Evolutionary conservation across 305 asterid species (phyloP).

Genomic region (Plantago coronopus): DNA sequence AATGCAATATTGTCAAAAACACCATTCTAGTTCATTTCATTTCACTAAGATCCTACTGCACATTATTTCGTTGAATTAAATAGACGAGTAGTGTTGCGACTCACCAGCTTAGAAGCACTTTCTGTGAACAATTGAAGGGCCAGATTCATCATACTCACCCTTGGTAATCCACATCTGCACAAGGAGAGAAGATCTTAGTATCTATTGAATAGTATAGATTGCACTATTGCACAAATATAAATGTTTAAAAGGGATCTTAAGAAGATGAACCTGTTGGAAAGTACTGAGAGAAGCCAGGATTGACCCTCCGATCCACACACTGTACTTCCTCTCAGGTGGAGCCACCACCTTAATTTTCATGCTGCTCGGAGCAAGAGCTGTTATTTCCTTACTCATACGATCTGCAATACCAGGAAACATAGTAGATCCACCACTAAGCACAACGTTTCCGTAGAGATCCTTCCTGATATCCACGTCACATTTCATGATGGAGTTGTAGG

Average conservation of each 20-base stretch:
- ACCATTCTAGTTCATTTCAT: too few relatives aligned
- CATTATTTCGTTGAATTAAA: too few relatives aligned
- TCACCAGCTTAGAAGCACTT: constrained; percentile 40
- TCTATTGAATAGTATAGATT: constrained; percentile 1
- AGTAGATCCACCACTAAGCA: constrained; percentile 53
- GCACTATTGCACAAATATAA: not conserved
- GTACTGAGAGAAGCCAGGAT: constrained; percentile 46
- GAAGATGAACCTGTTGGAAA: constrained; percentile 38
- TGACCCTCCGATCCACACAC: constrained; percentile 52
- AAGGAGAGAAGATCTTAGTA: not conserved
- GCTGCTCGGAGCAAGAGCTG: constrained; percentile 38
- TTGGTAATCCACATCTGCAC: constrained; percentile 47
- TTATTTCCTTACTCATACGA: constrained; percentile 48
- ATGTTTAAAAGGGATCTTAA: too few relatives aligned
- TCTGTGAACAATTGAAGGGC: constrained; percentile 45
- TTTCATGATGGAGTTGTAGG: constrained; percentile 45
- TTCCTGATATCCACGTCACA: constrained; percentile 50
- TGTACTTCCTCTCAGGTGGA: constrained; percentile 47
- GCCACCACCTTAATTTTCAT: constrained; percentile 46
- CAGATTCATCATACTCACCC: constrained; percentile 45
- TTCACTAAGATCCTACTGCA: too few relatives aligned
- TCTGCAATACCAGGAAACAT: constrained; percentile 53
- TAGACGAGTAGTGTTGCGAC: not conserved
- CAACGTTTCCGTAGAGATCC: constrained; percentile 43
- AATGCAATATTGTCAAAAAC: too few relatives aligned